Conservation (phyloP, 1,284 basidiomycete genomes). For the Rhodotorula sp. region DNA sequence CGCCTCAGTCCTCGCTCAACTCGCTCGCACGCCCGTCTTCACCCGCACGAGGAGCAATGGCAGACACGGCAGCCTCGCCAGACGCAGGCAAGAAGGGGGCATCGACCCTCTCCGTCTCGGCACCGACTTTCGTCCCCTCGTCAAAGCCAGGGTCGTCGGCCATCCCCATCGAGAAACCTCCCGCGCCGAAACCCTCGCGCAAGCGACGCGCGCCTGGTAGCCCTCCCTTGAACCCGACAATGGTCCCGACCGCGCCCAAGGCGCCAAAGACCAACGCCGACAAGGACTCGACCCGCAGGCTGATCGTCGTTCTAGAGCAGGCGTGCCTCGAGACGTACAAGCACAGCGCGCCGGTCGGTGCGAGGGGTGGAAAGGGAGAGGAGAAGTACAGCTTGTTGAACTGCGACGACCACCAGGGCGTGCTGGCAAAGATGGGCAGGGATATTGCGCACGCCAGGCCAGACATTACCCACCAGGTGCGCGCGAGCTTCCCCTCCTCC, state of each 20-base stretch:
- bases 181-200: conserved; percentile 20
- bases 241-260: conserved; percentile 75
- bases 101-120: conserved; percentile 29
- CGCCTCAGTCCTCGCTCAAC: neutral
- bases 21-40: too few relatives aligned
- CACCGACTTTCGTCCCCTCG: conserved; percentile 34
- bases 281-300: conserved; percentile 64
- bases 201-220: conserved; percentile 38
- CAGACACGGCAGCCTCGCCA: neutral
- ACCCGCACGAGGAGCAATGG: neutral
- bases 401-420: conserved; percentile 98
- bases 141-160: conserved; percentile 12
- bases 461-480: conserved; percentile 96
- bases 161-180: conserved; percentile 20
- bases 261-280: conserved; percentile 63
- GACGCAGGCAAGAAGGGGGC: neutral
- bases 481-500: conserved; percentile 37
- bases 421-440: conserved; percentile 92
- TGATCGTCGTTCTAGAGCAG: conserved; percentile 89
- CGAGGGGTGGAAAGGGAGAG: conserved; percentile 59
- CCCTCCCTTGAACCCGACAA: conserved; percentile 61
- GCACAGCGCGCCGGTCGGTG: conserved; percentile 56
- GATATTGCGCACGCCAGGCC: conserved; percentile 98
- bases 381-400: conserved; percentile 97
- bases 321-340: conserved; percentile 93